Evolutionary conservation across 1,284 basidiomycete genomes (phyloP), one percentile per base, ranked within the genome.

Genomic region (Irpex sp.): DNA sequence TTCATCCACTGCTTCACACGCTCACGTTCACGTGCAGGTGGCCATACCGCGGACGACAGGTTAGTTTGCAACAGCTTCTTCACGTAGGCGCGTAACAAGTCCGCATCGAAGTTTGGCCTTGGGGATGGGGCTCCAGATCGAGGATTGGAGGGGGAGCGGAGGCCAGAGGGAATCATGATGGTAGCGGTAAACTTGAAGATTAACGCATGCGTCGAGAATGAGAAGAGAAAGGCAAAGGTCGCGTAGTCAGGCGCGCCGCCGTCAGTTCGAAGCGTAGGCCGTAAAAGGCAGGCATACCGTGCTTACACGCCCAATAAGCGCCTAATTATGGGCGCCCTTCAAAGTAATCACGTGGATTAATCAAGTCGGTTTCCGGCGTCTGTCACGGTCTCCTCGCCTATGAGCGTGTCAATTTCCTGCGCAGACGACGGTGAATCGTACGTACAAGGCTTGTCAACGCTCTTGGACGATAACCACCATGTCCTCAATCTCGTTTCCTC

Each of bases 61-160:
- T 86, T 90, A 5, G 85, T 81, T 64, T 85, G 80, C 59, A 93
- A 77, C 58, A 93, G 82, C 71, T 88, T 89, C 80, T 90, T 93
- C 75, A 91, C 89, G 76, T 93, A 93, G 31, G 83, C 79, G 66
- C 85, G 87, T 61, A 93, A 80, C 47, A 86, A 76, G 59, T 91
- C 90, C 1, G 83, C 74, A 71, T 93, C 90, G 72, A 93, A 93
- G 65, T 81, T 80, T 58, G 83, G 85, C 58, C 83, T 78, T 33
- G 85, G 83, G 1, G 85, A 85, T 5, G 84, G 74, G 53, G 84
- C 83, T 57, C 80, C 75, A 3, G 86, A 86, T 64, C 84, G 83
- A 33, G 79, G 74, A 8, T 81, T 79, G 21, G 78, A 76, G 47
- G 78, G 78, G 39, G 84, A 85, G 67, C 81, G 80, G 66, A 85